Evolutionary conservation across 805 yeast species (phyloP).

Genomic region (Kodamaea kakaduensis): DNA sequence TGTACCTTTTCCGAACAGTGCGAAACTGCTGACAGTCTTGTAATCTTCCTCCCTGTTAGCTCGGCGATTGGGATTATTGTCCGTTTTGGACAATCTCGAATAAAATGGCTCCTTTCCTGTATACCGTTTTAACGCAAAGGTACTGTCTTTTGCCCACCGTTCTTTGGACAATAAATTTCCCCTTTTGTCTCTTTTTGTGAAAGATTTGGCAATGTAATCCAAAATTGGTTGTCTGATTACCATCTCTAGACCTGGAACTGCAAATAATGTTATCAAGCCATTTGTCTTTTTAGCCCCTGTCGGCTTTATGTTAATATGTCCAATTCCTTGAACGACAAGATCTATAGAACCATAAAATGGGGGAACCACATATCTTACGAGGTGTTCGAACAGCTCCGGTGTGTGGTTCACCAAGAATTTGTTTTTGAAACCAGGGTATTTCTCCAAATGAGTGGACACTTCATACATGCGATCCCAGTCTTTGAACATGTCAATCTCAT

Average conservation of each 20-base stretch:
- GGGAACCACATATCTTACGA: conserved; percentile 48
- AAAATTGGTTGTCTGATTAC: conserved; percentile 52
- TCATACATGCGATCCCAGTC: conserved; percentile 27
- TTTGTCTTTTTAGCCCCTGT: conserved; percentile 42
- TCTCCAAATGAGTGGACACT: conserved; percentile 22
- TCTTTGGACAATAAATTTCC: conserved; percentile 23
- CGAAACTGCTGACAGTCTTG: conserved; percentile 9
- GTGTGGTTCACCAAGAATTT: conserved; percentile 18
- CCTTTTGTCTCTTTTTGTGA: conserved; percentile 26
- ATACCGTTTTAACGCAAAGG: conserved; percentile 19
- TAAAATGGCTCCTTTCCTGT: conserved; percentile 16
- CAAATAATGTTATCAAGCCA: conserved; percentile 37
- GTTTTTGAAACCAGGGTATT: conserved; percentile 15
- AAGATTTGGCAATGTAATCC: conserved; percentile 33
- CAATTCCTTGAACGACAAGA: conserved; percentile 60
- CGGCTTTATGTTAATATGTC: conserved; percentile 57
- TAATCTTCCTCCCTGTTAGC: conserved; percentile 5
- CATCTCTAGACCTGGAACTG: conserved; percentile 53
- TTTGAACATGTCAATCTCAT: conserved; percentile 32
- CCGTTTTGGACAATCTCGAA: conserved; percentile 10
- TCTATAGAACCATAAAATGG: conserved; percentile 70
- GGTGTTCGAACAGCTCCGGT: conserved; percentile 24
- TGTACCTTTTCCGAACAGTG: conserved; percentile 1
- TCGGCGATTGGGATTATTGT: conserved; percentile 1
- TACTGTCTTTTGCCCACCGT: conserved; percentile 16